phyloP scores from a whole-genome alignment of 495 filamentous ascomycete genomes.

The Pseudomonodictys pantanalensis region DNA sequence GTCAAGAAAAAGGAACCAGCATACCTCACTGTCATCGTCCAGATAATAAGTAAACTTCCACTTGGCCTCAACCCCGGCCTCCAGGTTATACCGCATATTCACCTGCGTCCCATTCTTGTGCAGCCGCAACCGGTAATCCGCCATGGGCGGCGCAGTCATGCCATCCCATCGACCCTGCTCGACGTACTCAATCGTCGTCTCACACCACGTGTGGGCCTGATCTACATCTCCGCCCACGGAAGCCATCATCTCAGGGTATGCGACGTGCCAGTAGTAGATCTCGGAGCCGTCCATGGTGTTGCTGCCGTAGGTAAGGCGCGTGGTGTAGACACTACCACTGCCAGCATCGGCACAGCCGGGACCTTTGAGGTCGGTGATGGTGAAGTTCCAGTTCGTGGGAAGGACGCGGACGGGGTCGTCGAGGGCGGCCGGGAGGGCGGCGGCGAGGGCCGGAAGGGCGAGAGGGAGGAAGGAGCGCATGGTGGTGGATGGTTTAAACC shows the following conservation, averaged over 20 bases:
- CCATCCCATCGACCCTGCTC: neutral
- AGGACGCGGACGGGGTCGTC: neutral
- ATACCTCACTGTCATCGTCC: neutral
- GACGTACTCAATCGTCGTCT: constrained; percentile 1
- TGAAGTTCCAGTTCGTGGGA: neutral
- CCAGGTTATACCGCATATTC: neutral
- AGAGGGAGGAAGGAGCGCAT: neutral
- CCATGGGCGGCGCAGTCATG: neutral
- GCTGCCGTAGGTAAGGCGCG: neutral
- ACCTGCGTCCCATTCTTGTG: neutral
- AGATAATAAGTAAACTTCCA: neutral
- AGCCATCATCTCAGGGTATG: neutral
- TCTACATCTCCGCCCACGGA: neutral
- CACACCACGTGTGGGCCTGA: neutral
- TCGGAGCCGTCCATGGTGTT: constrained; percentile 1
- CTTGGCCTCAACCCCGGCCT: neutral
- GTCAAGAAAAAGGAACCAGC: neutral
- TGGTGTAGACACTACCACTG: neutral
- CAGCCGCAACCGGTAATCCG: neutral
- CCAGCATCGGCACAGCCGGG: neutral
- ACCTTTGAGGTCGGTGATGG: neutral
- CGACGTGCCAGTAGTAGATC: neutral
- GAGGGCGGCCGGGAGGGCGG: neutral
- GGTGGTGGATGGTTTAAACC: neutral
- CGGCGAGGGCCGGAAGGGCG: neutral